A percentile compares a stretch with the other conserved stretches of the same genome.
phyloP scores from a whole-genome alignment of 2,329 filamentous ascomycete species.

The Botrytis galanthina region DNA sequence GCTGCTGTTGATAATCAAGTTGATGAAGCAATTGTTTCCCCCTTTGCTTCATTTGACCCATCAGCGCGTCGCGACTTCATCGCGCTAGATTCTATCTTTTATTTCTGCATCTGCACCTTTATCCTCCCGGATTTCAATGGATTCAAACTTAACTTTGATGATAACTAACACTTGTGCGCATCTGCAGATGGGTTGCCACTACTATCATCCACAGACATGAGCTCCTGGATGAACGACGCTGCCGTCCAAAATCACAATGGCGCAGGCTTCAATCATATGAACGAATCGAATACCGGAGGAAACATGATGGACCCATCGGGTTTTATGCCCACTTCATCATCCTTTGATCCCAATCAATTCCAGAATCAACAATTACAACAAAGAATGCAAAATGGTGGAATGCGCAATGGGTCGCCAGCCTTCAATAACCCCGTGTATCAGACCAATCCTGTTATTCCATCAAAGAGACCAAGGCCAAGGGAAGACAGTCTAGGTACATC shows the following conservation, averaged over 20 bases:
- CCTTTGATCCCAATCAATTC: conserved; percentile 56
- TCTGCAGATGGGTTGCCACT: conserved; percentile 39
- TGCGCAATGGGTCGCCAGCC: conserved; percentile 78
- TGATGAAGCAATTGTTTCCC: conserved; percentile 25
- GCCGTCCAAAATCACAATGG: conserved; percentile 67
- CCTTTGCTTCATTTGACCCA: conserved; percentile 19
- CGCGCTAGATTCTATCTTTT: conserved; percentile 19
- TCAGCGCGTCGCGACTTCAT: conserved; percentile 21
- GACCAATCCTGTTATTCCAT: conserved; percentile 82
- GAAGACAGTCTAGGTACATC: conserved; percentile 85
- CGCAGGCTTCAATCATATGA: conserved; percentile 63
- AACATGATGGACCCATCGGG: conserved; percentile 65
- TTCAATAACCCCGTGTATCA: conserved; percentile 79
- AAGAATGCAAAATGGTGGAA: conserved; percentile 76
- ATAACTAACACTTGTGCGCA: conserved; percentile 35
- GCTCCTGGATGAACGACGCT: conserved; percentile 71
- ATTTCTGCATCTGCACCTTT: conserved; percentile 12
- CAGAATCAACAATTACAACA: conserved; percentile 50
- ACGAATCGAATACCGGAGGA: conserved; percentile 53
- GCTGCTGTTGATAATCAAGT: conserved; percentile 19
- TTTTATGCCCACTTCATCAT: conserved; percentile 58
- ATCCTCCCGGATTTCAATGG: conserved; percentile 14
- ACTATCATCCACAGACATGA: conserved; percentile 57
- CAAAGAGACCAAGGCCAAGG: conserved; percentile 77
- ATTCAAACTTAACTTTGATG: conserved; percentile 22